phyloP scores from a whole-genome alignment of 2,329 filamentous ascomycete genomes.

The Colletotrichum sp. region DNA sequence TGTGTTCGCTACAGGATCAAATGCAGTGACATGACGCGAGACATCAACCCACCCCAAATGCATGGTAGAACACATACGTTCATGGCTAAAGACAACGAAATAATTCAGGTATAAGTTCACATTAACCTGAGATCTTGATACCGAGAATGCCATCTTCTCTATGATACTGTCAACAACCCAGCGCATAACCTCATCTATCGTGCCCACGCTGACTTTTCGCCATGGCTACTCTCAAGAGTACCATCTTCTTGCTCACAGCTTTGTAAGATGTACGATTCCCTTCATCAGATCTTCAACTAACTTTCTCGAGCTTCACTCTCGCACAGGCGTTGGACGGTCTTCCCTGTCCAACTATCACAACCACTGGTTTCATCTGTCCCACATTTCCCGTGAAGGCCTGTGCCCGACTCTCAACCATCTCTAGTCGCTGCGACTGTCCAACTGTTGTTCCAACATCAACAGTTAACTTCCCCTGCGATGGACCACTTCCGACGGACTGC shows the following conservation, averaged over 20 bases:
- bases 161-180: not conserved
- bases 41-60: not conserved
- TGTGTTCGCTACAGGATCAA: not conserved
- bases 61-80: not conserved
- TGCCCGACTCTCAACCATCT: constrained; percentile 21
- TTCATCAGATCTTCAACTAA: not conserved
- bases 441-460: constrained; percentile 24
- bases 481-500: constrained; percentile 15
- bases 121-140: not conserved
- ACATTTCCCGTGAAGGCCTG: constrained; percentile 21
- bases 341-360: constrained; percentile 27
- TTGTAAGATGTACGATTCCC: not conserved
- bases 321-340: not conserved
- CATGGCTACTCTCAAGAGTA: not conserved
- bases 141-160: not conserved
- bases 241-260: not conserved
- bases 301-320: not conserved
- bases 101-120: not conserved
- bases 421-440: constrained; percentile 28
- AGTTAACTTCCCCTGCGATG: constrained; percentile 25
- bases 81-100: not conserved
- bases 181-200: not conserved
- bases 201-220: not conserved
- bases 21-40: not conserved
- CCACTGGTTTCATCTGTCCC: constrained; percentile 12